A percentile compares a stretch with the other conserved stretches of the same genome.
phyloP scores from a whole-genome alignment of 23 red algal genomes.

The Cyanidiococcus yangmingshanensis region DNA sequence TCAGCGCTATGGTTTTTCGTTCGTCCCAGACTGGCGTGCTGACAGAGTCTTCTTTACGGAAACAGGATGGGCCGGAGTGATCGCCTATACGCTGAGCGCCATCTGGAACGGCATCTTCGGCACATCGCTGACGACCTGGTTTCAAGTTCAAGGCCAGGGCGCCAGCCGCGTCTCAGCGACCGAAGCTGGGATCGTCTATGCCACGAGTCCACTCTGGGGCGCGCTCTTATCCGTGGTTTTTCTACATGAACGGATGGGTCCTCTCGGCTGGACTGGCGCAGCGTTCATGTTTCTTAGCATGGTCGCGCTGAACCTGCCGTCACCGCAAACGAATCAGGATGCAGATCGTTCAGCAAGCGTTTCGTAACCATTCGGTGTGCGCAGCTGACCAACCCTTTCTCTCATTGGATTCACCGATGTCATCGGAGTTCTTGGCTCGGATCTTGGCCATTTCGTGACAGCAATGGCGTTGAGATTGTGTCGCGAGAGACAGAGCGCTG shows the following conservation, averaged over 20 bases:
- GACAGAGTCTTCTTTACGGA: background rate
- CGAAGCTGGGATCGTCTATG: constrained; percentile 5
- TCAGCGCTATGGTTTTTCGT: background rate
- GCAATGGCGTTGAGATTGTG: too few relatives aligned
- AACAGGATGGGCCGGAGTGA: background rate
- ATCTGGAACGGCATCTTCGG: constrained; percentile 16
- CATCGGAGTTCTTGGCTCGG: too few relatives aligned
- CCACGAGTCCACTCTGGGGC: constrained; percentile 4
- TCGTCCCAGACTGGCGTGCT: background rate
- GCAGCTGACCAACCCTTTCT: too few relatives aligned
- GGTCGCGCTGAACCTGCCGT: background rate
- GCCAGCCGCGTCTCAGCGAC: background rate
- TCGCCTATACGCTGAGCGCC: constrained; percentile 2
- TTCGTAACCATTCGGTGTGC: too few relatives aligned
- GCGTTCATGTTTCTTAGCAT: background rate
- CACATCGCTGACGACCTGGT: constrained; percentile 9
- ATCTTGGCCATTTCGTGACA: too few relatives aligned
- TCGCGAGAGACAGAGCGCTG: too few relatives aligned
- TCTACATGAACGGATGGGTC: constrained; percentile 4
- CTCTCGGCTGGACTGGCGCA: background rate
- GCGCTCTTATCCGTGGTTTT: background rate
- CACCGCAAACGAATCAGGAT: too few relatives aligned
- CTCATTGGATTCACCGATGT: too few relatives aligned
- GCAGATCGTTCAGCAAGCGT: too few relatives aligned
- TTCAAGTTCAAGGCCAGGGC: background rate